Evolutionary conservation across 306 rosid species (phyloP).

Genomic region (Vigna angularis): DNA sequence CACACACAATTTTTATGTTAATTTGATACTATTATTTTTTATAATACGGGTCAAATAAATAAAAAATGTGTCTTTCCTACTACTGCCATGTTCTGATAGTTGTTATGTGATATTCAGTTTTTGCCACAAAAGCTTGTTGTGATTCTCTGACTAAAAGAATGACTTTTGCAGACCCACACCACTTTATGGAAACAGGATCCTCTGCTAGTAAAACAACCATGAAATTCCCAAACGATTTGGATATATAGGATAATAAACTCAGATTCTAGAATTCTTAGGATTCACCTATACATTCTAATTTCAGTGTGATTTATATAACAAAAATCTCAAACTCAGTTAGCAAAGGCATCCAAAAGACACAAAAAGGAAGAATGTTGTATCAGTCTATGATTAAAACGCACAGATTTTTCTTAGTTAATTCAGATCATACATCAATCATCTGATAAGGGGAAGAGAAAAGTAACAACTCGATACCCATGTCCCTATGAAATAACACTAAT

Average conservation of each 20-base stretch:
- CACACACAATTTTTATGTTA: too few species aligned
- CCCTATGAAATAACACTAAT: neutral
- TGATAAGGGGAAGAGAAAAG: neutral
- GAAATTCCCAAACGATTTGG: conserved; percentile 12
- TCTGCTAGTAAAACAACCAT: neutral
- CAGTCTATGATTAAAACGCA: conserved; percentile 23
- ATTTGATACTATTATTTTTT: too few species aligned
- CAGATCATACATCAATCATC: conserved; percentile 20
- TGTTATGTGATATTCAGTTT: too few species aligned
- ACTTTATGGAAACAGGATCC: neutral
- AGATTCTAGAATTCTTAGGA: too few species aligned
- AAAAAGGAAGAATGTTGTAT: conserved; percentile 9
- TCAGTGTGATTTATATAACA: too few species aligned
- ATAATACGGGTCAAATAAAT: too few species aligned
- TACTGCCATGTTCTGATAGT: too few species aligned
- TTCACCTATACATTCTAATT: too few species aligned
- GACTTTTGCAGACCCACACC: conserved; percentile 27
- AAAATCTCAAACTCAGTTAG: conserved; percentile 11
- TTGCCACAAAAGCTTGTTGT: neutral
- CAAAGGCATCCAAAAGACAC: neutral
- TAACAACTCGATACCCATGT: neutral
- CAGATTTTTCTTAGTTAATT: conserved; percentile 1
- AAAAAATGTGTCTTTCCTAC: too few species aligned
- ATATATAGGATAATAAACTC: neutral
- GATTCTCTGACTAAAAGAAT: neutral